Conservation (phyloP, 371 early-diverging fungal genomes). For the Rhizomucor miehei region DNA sequence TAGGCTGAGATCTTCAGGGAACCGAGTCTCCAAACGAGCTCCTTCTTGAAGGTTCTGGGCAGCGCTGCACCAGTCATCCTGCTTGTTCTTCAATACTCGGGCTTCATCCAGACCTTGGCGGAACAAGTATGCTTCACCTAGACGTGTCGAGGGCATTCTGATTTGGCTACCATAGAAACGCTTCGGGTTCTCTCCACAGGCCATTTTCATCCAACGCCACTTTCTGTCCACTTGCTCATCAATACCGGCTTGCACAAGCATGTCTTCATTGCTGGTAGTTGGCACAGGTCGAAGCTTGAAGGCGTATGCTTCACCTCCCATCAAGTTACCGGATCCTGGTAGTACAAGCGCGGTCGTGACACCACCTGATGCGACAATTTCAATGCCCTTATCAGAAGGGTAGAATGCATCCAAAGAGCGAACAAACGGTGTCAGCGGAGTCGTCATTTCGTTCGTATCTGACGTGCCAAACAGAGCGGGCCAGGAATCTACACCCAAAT, state of each 20-base stretch:
- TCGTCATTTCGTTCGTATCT: slow-evolving; percentile 69
- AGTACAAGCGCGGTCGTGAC: slow-evolving; percentile 71
- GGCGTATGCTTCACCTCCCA: slow-evolving; percentile 74
- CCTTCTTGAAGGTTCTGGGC: slow-evolving; percentile 25
- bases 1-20: slow-evolving; percentile 63
- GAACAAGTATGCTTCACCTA: slow-evolving; percentile 73
- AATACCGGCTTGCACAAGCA: slow-evolving; percentile 57
- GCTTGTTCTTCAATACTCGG: slow-evolving; percentile 40
- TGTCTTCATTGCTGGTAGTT: slow-evolving; percentile 58
- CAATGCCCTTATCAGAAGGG: slow-evolving; percentile 61
- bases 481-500: slow-evolving; percentile 62
- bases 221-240: slow-evolving; percentile 18
- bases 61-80: slow-evolving; percentile 80
- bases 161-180: slow-evolving; percentile 14
- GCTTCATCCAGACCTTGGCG: slow-evolving; percentile 64
- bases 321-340: slow-evolving; percentile 72
- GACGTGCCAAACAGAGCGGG: slow-evolving; percentile 47
- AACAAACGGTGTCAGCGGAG: slow-evolving; percentile 57
- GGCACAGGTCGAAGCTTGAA: slow-evolving; percentile 55
- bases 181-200: slow-evolving; percentile 81
- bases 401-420: slow-evolving; percentile 59
- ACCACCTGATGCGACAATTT: slow-evolving; percentile 68
- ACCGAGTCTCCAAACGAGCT: slow-evolving; percentile 37
- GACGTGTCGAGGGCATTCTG: slow-evolving; percentile 48
- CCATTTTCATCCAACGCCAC: slow-evolving; percentile 80